These are phyloP conservation scores for Parathielavia hyrcaniae DNA, from an alignment of 495 filamentous ascomycete genomes.

Conservation along the genomic window DNA sequence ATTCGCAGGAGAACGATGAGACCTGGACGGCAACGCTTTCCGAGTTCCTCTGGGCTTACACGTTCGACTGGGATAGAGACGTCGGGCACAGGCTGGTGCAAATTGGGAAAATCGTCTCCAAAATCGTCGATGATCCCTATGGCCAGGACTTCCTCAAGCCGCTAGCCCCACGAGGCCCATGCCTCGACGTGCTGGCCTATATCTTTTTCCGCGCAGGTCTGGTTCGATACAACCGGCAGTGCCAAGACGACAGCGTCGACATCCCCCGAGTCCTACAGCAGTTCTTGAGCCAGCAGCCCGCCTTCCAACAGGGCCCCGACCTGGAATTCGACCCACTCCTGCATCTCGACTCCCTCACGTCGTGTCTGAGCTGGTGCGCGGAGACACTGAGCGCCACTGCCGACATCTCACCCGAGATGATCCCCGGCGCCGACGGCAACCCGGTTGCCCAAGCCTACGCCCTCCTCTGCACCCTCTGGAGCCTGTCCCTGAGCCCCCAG, in stretches of 20 bases:
- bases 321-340: background rate
- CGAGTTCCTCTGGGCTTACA: conserved; percentile 7
- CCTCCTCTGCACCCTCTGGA: conserved; percentile 21
- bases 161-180: background rate
- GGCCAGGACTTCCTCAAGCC: background rate
- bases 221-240: conserved; percentile 11
- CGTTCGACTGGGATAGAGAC: conserved; percentile 7
- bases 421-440: background rate
- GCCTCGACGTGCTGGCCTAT: conserved; percentile 18
- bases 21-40: background rate
- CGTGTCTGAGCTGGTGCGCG: conserved; percentile 18
- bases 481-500: background rate
- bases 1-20: background rate
- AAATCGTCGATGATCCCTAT: background rate
- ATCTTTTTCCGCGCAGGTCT: conserved; percentile 13
- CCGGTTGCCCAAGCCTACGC: background rate
- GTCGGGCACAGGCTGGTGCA: background rate
- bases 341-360: background rate
- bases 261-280: conserved; percentile 6
- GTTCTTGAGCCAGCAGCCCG: conserved; percentile 18
- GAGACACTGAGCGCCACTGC: background rate
- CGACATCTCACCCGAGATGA: background rate
- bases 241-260: background rate
- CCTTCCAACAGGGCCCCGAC: background rate
- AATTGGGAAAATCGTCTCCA: conserved; percentile 2